Evolutionary conservation across 495 filamentous ascomycete genomes (phyloP), one percentile per base, ranked within the genome.

Genomic region (Umbilicaria muhlenbergii): DNA sequence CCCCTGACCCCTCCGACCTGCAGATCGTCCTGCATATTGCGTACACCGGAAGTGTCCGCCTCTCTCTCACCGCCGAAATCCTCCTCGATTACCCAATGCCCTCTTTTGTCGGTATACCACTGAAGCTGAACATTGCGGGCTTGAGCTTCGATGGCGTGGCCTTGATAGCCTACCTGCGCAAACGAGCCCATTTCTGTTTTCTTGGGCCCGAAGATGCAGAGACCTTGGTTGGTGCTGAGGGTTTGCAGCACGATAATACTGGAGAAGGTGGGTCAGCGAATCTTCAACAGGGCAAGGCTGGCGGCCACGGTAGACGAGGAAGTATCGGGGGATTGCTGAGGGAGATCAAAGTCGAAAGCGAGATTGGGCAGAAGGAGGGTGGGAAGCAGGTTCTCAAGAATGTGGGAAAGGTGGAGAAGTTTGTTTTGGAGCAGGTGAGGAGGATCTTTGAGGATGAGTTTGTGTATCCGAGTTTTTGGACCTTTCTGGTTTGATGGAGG

Each of bases 361-460:
- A 95, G 65, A 98, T 98, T 56, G 91, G 91, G 2, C 74, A 89
- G 55, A 77, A 83, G 51, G 86, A 86, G 54, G 79, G 83, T 45
- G 85, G 86, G 28, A 93, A 88, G 62, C 87, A 93, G 61, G 86
- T 87, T 31, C 63, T 98, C 21, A 96, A 94, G 68, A 98, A 98
- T 61, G 87, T 98, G 33, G 88, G 92, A 14, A 98, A 98, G 65
- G 91, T 98, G 33, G 91, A 98, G 65, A 80, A 86, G 48, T 98
- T 98, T 57, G 85, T 98, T 38, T 71, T 98, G 17, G 89, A 94
- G 57, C 92, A 96, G 58, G 91, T 98, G 32, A 78, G 89, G 46
- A 74, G 87, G 44, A 94, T 96, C 46, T 96, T 98, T 54, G 91
- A 98, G 62, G 91, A 95, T 56, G 91, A 98, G 60, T 83, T 98